Conservation (phyloP, 129 eudicot species). For the Artemisia argyi region DNA sequence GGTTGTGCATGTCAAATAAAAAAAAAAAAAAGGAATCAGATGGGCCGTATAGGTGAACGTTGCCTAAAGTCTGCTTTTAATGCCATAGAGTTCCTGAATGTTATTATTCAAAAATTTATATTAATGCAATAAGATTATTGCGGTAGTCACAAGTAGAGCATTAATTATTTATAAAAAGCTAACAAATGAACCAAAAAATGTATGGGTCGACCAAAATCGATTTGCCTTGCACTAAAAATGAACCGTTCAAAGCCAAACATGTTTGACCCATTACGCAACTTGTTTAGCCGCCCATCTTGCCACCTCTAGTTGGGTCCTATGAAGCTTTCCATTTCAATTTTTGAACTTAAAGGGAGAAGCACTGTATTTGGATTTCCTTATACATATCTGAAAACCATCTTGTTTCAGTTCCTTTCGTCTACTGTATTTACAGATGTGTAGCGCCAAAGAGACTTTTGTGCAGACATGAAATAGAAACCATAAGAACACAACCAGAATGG, state of each 20-base stretch:
- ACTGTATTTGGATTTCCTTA: too few species aligned
- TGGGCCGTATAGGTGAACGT: neutral
- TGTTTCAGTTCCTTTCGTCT: too few species aligned
- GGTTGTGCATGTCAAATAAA: conserved; percentile 1
- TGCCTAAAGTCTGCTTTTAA: neutral
- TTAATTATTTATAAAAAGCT: neutral
- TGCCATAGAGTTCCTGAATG: neutral
- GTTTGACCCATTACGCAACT: conserved; percentile 2
- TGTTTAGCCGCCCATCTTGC: neutral
- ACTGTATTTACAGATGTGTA: too few species aligned
- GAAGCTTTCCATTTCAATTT: neutral
- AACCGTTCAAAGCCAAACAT: neutral
- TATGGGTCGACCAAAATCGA: neutral
- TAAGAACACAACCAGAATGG: too few species aligned
- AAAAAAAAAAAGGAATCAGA: neutral
- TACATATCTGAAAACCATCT: too few species aligned
- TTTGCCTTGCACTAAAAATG: neutral
- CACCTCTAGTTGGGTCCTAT: conserved; percentile 3
- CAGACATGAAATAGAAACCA: too few species aligned
- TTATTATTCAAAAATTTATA: neutral
- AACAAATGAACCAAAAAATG: neutral
- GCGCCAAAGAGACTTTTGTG: too few species aligned
- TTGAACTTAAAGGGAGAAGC: too few species aligned
- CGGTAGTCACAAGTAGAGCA: neutral
- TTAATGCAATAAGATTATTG: neutral